phyloP scores from a whole-genome alignment of 495 filamentous ascomycete species.

The Aspergillus egyptiacus region DNA sequence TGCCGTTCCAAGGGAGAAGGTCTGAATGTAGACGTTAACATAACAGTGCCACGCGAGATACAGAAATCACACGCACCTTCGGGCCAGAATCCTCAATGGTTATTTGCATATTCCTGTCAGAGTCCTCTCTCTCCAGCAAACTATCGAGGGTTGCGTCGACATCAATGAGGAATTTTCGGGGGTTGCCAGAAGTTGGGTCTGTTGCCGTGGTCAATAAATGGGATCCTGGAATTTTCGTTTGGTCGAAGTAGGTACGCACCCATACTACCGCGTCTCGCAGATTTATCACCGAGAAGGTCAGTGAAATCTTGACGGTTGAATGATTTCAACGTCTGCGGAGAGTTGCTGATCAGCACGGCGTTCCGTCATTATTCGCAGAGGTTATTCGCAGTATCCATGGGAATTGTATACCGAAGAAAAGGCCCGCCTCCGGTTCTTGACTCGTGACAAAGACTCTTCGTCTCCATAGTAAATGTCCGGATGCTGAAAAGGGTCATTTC shows the following conservation, averaged over 20 bases:
- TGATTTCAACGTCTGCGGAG: slow-evolving; percentile 31
- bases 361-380: neutral
- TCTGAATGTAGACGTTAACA: slow-evolving; percentile 32
- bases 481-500: slow-evolving; percentile 40
- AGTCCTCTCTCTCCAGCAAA: slow-evolving; percentile 77
- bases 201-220: neutral
- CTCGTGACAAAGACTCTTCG: slow-evolving; percentile 28
- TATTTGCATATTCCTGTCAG: slow-evolving; percentile 87
- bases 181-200: slow-evolving; percentile 47
- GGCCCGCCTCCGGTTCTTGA: slow-evolving; percentile 37
- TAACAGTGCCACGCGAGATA: neutral
- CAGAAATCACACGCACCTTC: slow-evolving; percentile 55
- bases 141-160: slow-evolving; percentile 69
- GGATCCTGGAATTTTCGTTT: slow-evolving; percentile 6
- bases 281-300: slow-evolving; percentile 30
- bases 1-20: slow-evolving; percentile 76
- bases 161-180: slow-evolving; percentile 68
- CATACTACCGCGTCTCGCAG: slow-evolving; percentile 41
- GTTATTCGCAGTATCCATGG: too few species aligned
- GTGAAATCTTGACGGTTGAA: slow-evolving; percentile 34
- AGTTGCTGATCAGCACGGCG: neutral
- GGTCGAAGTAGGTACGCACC: slow-evolving; percentile 28
- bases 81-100: slow-evolving; percentile 93
- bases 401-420: slow-evolving; percentile 43
- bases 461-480: slow-evolving; percentile 49